phyloP scores from a whole-genome alignment of 23 red algal species.

The Cyanidium caldarium region DNA sequence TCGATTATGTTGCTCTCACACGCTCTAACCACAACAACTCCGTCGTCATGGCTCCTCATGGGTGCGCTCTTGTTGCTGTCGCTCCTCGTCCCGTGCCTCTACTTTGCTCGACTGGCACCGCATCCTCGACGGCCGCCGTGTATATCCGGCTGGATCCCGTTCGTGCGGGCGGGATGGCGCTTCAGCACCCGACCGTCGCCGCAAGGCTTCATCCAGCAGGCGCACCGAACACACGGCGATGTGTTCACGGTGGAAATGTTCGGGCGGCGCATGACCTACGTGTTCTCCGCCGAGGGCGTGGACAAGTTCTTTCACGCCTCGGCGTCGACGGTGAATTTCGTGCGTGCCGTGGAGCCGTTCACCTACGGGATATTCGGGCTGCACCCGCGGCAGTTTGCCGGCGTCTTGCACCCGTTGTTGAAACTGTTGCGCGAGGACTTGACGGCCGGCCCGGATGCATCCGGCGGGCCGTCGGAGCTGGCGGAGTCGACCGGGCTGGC shows the following conservation, averaged over 20 bases:
- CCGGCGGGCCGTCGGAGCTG: too few relatives aligned
- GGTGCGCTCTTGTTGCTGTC: too few relatives aligned
- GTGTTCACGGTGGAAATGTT: slow-evolving; percentile 10
- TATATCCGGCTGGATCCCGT: not conserved
- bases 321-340: slow-evolving; percentile 2
- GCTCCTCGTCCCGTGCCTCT: too few relatives aligned
- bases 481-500: not conserved
- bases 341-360: slow-evolving; percentile 14
- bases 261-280: slow-evolving; percentile 13
- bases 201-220: not conserved
- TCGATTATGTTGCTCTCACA: too few relatives aligned
- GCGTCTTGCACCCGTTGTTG: not conserved
- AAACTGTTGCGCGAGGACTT: not conserved
- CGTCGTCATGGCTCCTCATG: too few relatives aligned
- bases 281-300: not conserved
- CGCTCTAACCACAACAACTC: too few relatives aligned
- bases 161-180: not conserved
- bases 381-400: not conserved
- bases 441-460: not conserved
- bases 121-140: not conserved
- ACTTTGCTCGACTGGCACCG: too few relatives aligned
- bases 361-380: slow-evolving; percentile 19
- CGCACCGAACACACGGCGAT: slow-evolving; percentile 4
- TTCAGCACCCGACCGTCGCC: not conserved
- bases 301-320: slow-evolving; percentile 6